Conservation (phyloP, 2,329 filamentous ascomycete genomes). For the Fusarium xyrophilum region DNA sequence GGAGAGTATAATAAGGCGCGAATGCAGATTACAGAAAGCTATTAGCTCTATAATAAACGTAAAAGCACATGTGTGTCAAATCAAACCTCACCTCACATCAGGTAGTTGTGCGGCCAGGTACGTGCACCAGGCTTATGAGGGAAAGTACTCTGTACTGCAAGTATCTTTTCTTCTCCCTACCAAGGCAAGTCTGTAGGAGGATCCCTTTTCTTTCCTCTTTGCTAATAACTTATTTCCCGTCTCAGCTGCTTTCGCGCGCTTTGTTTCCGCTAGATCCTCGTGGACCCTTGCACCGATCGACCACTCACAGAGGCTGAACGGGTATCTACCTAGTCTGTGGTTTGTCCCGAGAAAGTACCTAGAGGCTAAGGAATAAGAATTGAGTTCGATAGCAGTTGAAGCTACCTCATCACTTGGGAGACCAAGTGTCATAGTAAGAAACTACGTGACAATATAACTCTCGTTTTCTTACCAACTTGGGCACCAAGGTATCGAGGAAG, state of each 20-base stretch:
- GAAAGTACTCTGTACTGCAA: neutral
- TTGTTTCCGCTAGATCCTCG: conserved; percentile 28
- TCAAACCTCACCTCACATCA: conserved; percentile 13
- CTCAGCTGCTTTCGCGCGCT: conserved; percentile 12
- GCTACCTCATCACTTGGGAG: neutral
- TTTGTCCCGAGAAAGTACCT: conserved; percentile 13
- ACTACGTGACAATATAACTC: neutral
- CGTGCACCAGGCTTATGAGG: conserved; percentile 3
- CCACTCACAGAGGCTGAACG: conserved; percentile 15
- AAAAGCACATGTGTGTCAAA: conserved; percentile 18
- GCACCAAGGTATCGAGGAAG: neutral
- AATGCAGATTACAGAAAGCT: conserved; percentile 29
- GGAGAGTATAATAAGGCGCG: conserved; percentile 25
- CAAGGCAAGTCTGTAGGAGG: neutral
- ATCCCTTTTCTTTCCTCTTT: neutral
- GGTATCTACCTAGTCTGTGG: neutral
- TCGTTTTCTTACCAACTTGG: neutral
- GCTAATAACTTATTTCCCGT: conserved; percentile 6
- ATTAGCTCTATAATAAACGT: conserved; percentile 12
- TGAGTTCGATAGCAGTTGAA: conserved; percentile 5
- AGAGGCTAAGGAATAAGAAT: conserved; percentile 8
- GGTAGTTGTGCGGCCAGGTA: conserved; percentile 20
- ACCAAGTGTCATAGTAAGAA: conserved; percentile 1
- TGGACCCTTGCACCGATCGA: conserved; percentile 25
- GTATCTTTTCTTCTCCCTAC: conserved; percentile 16